A percentile compares a stretch with the other conserved stretches of the same genome.
These are phyloP conservation scores for Coccomyxa sp. DNA, from an alignment of 139 green algal species.

Conservation along the genomic window DNA sequence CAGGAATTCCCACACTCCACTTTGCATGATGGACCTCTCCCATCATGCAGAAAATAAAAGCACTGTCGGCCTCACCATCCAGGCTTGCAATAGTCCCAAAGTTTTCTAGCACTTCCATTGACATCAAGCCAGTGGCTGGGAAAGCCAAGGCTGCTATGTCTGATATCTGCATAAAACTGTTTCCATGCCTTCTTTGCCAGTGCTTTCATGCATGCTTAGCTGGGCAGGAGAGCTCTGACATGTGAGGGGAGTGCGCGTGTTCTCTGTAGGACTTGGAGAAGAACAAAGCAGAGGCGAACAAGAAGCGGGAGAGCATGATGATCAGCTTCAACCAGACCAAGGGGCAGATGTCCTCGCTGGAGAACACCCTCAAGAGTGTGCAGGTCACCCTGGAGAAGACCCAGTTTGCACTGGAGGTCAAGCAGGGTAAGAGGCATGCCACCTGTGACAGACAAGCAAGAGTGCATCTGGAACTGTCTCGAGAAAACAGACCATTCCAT, in stretches of 20 bases:
- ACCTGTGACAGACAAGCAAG: not conserved
- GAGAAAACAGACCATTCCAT: not conserved
- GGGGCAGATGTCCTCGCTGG: slow-evolving; percentile 37
- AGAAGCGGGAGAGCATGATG: slow-evolving; percentile 81
- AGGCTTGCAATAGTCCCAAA: no score
- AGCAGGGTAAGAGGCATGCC: slow-evolving; percentile 7
- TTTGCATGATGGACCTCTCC: not conserved
- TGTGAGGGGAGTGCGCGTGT: not conserved
- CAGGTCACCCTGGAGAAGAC: slow-evolving; percentile 39
- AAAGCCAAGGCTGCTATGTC: no score
- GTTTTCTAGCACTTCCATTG: no score
- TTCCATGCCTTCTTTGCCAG: no score
- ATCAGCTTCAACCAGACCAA: slow-evolving; percentile 63
- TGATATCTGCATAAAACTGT: no score
- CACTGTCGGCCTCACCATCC: no score
- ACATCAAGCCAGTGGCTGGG: no score
- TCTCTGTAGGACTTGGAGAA: slow-evolving; percentile 60
- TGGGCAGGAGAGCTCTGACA: no score
- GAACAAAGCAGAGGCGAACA: slow-evolving; percentile 52
- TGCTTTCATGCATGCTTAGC: no score
- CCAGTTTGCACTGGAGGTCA: slow-evolving; percentile 30
- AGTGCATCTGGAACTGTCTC: not conserved
- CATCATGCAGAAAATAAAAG: not conserved
- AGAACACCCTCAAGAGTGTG: slow-evolving; percentile 50
- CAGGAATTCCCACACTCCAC: not conserved